phyloP scores from a whole-genome alignment of 495 filamentous ascomycete species.

The Staphylotrichum longicolle region DNA sequence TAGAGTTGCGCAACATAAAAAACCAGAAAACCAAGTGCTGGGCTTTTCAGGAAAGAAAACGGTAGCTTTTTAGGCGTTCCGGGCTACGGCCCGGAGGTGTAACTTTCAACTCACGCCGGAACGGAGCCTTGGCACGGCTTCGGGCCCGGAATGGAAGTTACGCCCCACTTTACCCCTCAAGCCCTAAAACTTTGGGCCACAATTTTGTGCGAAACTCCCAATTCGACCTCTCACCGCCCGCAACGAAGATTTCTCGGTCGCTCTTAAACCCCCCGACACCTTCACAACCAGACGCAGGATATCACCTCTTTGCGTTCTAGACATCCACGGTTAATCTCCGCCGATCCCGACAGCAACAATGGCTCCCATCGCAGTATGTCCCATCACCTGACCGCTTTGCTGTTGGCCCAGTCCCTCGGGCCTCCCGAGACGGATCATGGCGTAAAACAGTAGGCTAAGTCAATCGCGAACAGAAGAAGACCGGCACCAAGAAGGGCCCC shows the following conservation, averaged over 20 bases:
- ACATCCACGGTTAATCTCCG: conserved; percentile 21
- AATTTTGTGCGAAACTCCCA: conserved; percentile 17
- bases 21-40: no score
- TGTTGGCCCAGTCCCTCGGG: conserved; percentile 60
- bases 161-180: conserved; percentile 6
- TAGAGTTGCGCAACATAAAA: no score
- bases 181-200: conserved; percentile 31
- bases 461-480: conserved; percentile 60
- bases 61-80: no score
- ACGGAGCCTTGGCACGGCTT: conserved; percentile 10
- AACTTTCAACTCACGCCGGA: no score
- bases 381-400: conserved; percentile 72
- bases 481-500: conserved; percentile 55
- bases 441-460: conserved; percentile 95
- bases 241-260: conserved; percentile 9
- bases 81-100: no score
- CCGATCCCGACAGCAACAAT: conserved; percentile 45
- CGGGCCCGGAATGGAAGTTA: not conserved
- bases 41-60: no score
- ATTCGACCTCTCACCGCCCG: conserved; percentile 16
- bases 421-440: conserved; percentile 43
- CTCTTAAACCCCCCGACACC: conserved; percentile 19
- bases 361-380: conserved; percentile 72
- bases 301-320: conserved; percentile 63
- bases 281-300: conserved; percentile 47